Conservation (phyloP, 352 stramenopile genomes). For the Phytophthora podocarpi region DNA sequence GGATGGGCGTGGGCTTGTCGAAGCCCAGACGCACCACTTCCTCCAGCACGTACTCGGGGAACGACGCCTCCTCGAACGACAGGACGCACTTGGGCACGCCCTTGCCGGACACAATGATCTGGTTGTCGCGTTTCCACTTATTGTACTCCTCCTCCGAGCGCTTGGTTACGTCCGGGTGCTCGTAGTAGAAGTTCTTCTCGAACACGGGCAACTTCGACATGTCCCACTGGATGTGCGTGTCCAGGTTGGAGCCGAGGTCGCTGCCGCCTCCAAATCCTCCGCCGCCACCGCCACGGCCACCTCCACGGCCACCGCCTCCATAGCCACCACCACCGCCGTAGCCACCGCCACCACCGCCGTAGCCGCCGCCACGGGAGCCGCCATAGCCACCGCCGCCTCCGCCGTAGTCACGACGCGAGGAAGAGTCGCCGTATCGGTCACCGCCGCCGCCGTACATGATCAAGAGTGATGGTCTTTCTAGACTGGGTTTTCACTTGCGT, state of each 20-base stretch:
- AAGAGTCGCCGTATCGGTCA: slow-evolving; percentile 24
- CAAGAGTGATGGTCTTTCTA: slow-evolving; percentile 31
- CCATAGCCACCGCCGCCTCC: slow-evolving; percentile 39
- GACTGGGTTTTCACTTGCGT: not conserved
- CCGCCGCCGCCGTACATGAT: slow-evolving; percentile 65
- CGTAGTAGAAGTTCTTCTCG: slow-evolving; percentile 99
- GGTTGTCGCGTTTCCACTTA: slow-evolving; percentile 91
- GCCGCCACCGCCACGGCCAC: slow-evolving; percentile 42
- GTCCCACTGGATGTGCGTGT: slow-evolving; percentile 96
- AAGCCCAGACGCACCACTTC: slow-evolving; percentile 98
- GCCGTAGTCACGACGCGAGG: slow-evolving; percentile 41
- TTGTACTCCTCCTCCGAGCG: slow-evolving; percentile 91
- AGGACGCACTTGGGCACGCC: slow-evolving; percentile 98
- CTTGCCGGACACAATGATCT: slow-evolving; percentile 95
- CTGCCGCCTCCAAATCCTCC: slow-evolving; percentile 47
- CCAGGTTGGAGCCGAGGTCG: slow-evolving; percentile 89
- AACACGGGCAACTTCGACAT: slow-evolving; percentile 94
- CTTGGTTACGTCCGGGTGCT: slow-evolving; percentile 97
- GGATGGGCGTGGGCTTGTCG: slow-evolving; percentile 92
- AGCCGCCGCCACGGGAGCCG: slow-evolving; percentile 34
- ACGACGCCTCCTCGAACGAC: slow-evolving; percentile 94
- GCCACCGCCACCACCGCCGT: slow-evolving; percentile 39
- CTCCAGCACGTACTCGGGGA: slow-evolving; percentile 97
- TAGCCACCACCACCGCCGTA: slow-evolving; percentile 37
- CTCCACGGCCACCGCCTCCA: slow-evolving; percentile 38